Base-by-base conservation (phyloP, 306 rosid species). In the Corylus americana region DNA sequence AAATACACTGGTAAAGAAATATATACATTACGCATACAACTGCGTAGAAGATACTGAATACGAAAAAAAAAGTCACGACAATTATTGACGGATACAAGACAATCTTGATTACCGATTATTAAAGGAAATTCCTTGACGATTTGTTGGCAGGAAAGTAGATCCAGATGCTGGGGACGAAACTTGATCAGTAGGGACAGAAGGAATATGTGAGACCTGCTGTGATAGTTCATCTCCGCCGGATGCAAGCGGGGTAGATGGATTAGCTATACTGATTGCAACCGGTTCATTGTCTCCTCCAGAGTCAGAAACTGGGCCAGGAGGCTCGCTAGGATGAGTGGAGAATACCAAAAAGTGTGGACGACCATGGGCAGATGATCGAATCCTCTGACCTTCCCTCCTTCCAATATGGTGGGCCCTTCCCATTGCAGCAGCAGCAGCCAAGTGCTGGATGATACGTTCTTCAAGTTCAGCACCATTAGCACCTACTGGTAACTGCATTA, bases 371-470 rank as follows among this genome's bases (percentile, higher is more conserved):
- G 91, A 79, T 70, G 92, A 70, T 47, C 85, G 85, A 78, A 77
- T 79, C 72, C 87, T 79, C 35, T 74, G 92, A 54, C 87, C 85
- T 80, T 90, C 97, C 84, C 94, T 93, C 78, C 84, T 76, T 74
- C 91, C 91, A 64, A 80, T 80, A 50, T 88, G 94, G 71, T 62
- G 90, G 8, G 90, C 77, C 89, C 98, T 91, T 66, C 96, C 89
- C 88, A 89, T 81, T 11, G 96, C 93, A 68, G 99, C 96, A 22
- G 97, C 93, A 55, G 97, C 90, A 42, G 99, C 94, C 86, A 95
- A 83, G 83, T 90, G 97, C 86, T 93, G 99, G 80, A 96, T 86
- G 74, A 96, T 85, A 67, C 86, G 78, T 71, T 93, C 97, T 84
- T 93, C 97, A 77, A 92, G 88, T 73, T 89, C 93, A 22, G 79